Evolutionary conservation across 2,329 filamentous ascomycete genomes (phyloP), one percentile per base, ranked within the genome.

Genomic region (Fonsecaea pedrosoi): DNA sequence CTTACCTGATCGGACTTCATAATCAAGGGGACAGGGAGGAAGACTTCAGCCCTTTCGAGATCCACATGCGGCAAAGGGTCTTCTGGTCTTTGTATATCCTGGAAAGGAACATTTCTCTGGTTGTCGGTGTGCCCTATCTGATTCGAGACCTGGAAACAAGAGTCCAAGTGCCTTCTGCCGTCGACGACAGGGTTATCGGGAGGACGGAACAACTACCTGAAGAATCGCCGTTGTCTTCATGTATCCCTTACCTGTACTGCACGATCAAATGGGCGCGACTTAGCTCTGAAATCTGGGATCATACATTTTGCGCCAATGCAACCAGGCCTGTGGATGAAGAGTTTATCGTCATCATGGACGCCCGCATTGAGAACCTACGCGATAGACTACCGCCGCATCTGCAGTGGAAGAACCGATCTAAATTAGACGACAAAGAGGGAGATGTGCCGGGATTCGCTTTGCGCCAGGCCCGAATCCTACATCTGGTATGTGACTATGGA

Each of bases 251-350:
- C 32, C 37, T 60, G 6, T 12, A 13, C 15, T 35, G 18, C 37
- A 30, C 40, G 2, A 32, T 21, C n/a, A 40, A 45, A 60, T 60
- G 58, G 58, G 58, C 13, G 7, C 12, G 21, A 37, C 40, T 60
- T 12, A 9, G 34, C 15, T 4, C 58, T 5, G 58, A 60, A 25
- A 60, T 60, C 58, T 60, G 58, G 37, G 58, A 60, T 40, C 12
- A 13, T 30, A 50, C 32, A 9, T 60, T 45, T n/a, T 18, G 13
- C 4, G 40, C n/a, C 15, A 60, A 32, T 25, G 58, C 37, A 10
- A 4, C 12, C 12, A 45, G 18, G 37, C 58, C 58, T 6, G 13
- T n/a, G 13, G 48, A 34, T 25, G 10, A 40, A 21, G 37, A 45
- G 5, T 21, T 50, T 25, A 32, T 60, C 18, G 58, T 37, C 38